Conservation (phyloP, 2,329 filamentous ascomycete genomes). For the Aspergillus thermomutatus region DNA sequence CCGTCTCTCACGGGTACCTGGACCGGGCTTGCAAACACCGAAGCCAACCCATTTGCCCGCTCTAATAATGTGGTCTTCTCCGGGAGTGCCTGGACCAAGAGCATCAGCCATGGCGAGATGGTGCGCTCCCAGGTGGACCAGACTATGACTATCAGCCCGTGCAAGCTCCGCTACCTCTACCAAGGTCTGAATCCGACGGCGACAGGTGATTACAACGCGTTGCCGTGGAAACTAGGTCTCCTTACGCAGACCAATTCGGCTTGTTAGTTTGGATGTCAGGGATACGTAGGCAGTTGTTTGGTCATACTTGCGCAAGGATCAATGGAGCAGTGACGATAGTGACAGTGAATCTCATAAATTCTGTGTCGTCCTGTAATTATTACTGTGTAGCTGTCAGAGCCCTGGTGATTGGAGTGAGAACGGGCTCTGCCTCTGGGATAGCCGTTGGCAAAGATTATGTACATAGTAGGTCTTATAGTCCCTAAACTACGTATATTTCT, state of each 20-base stretch:
- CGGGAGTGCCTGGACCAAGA: neutral
- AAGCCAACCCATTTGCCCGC: neutral
- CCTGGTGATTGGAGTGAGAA: too few species aligned
- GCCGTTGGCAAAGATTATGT: too few species aligned
- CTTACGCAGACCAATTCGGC: conserved; percentile 2
- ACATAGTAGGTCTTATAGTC: too few species aligned
- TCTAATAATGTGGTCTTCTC: neutral
- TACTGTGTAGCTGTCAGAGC: too few species aligned
- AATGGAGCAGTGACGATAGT: too few species aligned
- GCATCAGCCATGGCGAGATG: conserved; percentile 6
- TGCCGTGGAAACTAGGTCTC: conserved; percentile 3
- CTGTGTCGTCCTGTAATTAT: too few species aligned
- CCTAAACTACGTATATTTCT: too few species aligned
- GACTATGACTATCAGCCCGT: conserved; percentile 2
- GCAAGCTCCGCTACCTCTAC: conserved; percentile 3
- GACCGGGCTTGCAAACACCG: neutral
- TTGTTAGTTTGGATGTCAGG: neutral
- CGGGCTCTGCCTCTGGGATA: too few species aligned
- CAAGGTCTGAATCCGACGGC: neutral
- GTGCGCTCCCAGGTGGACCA: conserved; percentile 1
- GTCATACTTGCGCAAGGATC: too few species aligned
- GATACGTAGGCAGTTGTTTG: too few species aligned
- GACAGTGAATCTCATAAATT: too few species aligned
- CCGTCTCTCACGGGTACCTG: neutral
- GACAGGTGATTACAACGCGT: neutral